A percentile compares a stretch with the other conserved stretches of the same genome.
Conservation (phyloP, 2,329 filamentous ascomycete genomes). For the Thelonectria olida region DNA sequence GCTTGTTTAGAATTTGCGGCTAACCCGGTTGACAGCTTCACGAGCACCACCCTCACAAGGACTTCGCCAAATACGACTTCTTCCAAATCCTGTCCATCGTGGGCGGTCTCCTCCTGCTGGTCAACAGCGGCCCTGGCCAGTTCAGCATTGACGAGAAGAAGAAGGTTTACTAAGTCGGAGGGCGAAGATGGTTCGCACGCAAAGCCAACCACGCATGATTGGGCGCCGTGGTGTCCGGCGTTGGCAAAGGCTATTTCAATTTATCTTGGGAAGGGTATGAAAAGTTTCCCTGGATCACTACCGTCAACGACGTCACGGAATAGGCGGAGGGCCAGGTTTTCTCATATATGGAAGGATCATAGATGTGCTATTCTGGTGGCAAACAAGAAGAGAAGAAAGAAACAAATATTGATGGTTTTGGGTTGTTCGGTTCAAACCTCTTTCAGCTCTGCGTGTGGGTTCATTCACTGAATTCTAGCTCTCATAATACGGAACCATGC, state of each 20-base stretch:
- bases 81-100: slow-evolving; percentile 99
- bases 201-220: slow-evolving; percentile 1
- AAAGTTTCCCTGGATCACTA: slow-evolving; percentile 17
- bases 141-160: slow-evolving; percentile 99
- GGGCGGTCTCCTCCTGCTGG: slow-evolving; percentile 91
- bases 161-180: slow-evolving; percentile 87
- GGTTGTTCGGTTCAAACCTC: background rate
- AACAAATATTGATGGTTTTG: slow-evolving; percentile 2
- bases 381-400: background rate
- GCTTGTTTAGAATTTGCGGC: background rate
- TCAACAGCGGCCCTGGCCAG: slow-evolving; percentile 98
- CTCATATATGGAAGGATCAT: slow-evolving; percentile 19
- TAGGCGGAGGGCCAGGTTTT: slow-evolving; percentile 14
- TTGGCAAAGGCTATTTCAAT: slow-evolving; percentile 20
- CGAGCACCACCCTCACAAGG: slow-evolving; percentile 98
- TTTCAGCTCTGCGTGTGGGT: background rate
- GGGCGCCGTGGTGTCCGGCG: slow-evolving; percentile 14
- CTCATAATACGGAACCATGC: too few relatives aligned
- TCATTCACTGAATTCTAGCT: background rate
- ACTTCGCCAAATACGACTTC: slow-evolving; percentile 99
- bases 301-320: background rate
- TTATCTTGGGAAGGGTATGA: slow-evolving; percentile 17
- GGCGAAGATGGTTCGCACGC: background rate
- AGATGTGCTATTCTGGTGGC: slow-evolving; percentile 16
- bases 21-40: slow-evolving; percentile 72